Evolutionary conservation across 805 yeast species (phyloP), one percentile per base, ranked within the genome.

Genomic region (Jamesozyma hellenica): DNA sequence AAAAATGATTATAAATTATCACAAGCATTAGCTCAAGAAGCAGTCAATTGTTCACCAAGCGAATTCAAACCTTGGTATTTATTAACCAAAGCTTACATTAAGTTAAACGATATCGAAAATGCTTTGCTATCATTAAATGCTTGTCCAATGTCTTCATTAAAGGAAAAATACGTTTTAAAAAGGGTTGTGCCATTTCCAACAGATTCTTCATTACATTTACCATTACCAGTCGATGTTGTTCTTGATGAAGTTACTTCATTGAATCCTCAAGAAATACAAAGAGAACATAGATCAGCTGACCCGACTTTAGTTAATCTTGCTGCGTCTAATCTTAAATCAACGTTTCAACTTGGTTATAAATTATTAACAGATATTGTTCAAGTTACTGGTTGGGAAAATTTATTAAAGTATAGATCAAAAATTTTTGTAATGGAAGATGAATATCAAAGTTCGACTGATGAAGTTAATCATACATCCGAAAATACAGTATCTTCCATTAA

Each of bases 21-120:
- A 1, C 51, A 48, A 37, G 31, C 42, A 25, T 47, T 54, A 23
- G 58, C 60, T 2, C 59, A 52, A 39, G 42, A 43, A 15, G 60
- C 60, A 6, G 86, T 81, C 4, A 76, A 77, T 50, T 69, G 79
- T 2, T 69, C 82, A 1, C 94, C 94, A 3, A 79, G 87, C 5
- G 82, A 77, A 50, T 82, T 82, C 57, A 72, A 68, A 47, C 74
- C 86, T 2, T 83, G 94, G 94, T 70, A 79, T 3, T 61, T 74
- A 42, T 59, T 83, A 42, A 82, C 82, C 8, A 70, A 70, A 48
- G 72, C 75, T 1, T 82, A 82, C 56, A 74, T 82, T 30, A 70
- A 71, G 34, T 55, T 74, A 38, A 77, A 76, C 21, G 79, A 81
- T 57, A 74, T 75, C 55, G 88, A 82, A 54, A 73, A 79, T 48